A percentile compares a stretch with the other conserved stretches of the same genome.
Conservation (phyloP, 2,329 filamentous ascomycete genomes). For the Phoma sp. region DNA sequence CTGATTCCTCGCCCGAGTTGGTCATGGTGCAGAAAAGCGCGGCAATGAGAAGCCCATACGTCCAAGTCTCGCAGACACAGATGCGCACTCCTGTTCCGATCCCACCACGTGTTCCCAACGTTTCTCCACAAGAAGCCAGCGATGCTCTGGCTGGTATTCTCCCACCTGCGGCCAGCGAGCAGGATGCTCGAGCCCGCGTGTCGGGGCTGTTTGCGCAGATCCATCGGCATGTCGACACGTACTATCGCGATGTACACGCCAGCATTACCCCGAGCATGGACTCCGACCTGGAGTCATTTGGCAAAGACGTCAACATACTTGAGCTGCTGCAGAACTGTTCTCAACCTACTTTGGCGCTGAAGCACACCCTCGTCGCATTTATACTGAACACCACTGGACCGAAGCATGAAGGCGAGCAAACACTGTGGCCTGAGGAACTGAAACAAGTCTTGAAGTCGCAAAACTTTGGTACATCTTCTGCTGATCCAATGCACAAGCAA, state of each 20-base stretch:
- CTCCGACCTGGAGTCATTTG: conserved; percentile 36
- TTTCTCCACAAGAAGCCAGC: conserved; percentile 14
- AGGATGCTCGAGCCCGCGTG: conserved; percentile 28
- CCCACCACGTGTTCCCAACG: neutral
- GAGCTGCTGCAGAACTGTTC: conserved; percentile 36
- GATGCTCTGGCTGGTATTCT: conserved; percentile 33
- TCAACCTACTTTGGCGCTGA: conserved; percentile 37
- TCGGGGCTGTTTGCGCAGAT: conserved; percentile 35
- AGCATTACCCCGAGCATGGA: conserved; percentile 45
- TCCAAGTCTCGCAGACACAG: conserved; percentile 37
- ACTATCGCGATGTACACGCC: conserved; percentile 46
- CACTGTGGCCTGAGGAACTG: conserved; percentile 38
- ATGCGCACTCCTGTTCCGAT: conserved; percentile 13
- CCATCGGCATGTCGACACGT: conserved; percentile 40
- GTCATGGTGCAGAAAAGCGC: conserved; percentile 32
- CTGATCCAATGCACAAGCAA: no score
- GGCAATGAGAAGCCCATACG: conserved; percentile 28
- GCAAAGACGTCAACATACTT: conserved; percentile 31
- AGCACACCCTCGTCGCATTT: conserved; percentile 41
- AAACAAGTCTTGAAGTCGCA: neutral
- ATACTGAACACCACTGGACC: conserved; percentile 33
- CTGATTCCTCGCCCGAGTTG: conserved; percentile 35
- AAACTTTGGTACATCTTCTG: neutral
- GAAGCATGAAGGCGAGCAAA: conserved; percentile 15
- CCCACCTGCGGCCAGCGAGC: conserved; percentile 33